phyloP scores from a whole-genome alignment of 768 basidiomycete genomes.

The Hygrocybe punicea region DNA sequence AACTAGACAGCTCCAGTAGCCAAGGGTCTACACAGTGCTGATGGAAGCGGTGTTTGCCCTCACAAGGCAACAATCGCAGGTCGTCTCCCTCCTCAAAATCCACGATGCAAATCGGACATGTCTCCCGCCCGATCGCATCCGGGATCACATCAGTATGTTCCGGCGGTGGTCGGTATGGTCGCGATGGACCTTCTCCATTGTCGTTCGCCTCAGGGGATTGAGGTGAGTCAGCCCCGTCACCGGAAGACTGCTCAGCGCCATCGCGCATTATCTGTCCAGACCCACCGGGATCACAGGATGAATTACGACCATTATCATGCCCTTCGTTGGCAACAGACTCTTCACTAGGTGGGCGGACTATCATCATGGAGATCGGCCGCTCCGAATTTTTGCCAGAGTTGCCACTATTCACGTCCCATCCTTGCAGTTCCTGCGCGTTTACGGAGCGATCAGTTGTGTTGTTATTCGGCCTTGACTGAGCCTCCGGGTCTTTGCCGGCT shows the following conservation, averaged over 20 bases:
- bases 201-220: neutral
- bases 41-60: slow-evolving; percentile 88
- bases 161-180: neutral
- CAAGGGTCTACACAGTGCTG: slow-evolving; percentile 89
- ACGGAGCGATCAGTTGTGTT: neutral
- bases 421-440: neutral
- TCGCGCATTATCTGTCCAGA: neutral
- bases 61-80: slow-evolving; percentile 84
- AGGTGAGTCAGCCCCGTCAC: neutral
- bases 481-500: neutral
- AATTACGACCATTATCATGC: neutral
- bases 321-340: neutral
- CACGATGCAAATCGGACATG: slow-evolving; percentile 92
- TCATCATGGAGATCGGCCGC: neutral
- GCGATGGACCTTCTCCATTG: neutral
- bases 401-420: neutral
- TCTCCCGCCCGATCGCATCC: slow-evolving; percentile 71
- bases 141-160: slow-evolving; percentile 44
- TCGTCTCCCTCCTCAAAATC: slow-evolving; percentile 95
- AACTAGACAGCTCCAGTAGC: slow-evolving; percentile 84
- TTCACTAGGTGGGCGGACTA: neutral
- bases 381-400: neutral
- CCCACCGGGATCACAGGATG: neutral
- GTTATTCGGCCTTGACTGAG: neutral
- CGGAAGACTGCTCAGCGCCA: neutral